Percentiles rank a stretch among this genome's conserved stretches.
Conservation (phyloP, 1,139 yeast genomes). For the Zygoascus hellenicus region DNA sequence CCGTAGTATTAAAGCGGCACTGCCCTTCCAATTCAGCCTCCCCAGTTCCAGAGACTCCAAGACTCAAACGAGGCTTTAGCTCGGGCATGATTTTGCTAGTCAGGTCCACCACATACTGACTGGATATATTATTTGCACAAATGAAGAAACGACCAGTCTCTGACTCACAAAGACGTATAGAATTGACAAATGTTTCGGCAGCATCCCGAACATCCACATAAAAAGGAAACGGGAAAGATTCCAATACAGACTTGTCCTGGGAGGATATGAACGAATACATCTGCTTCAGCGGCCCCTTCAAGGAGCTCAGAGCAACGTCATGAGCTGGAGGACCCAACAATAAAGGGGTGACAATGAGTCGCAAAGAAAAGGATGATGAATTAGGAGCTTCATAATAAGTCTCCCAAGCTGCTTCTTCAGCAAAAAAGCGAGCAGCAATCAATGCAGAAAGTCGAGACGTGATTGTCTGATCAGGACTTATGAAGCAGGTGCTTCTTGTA, state of each 20-base stretch:
- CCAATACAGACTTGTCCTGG: conserved; percentile 5
- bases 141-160: conserved; percentile 24
- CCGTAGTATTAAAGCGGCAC: conserved; percentile 22
- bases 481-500: conserved; percentile 20
- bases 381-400: conserved; percentile 16
- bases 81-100: conserved; percentile 17
- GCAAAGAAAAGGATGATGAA: conserved; percentile 16
- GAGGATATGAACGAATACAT: conserved; percentile 4
- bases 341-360: conserved; percentile 21
- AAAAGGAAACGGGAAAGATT: conserved; percentile 21
- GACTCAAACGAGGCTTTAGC: conserved; percentile 15
- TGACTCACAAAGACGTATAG: conserved; percentile 20
- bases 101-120: conserved; percentile 23
- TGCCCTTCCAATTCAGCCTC: conserved; percentile 20
- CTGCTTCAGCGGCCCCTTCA: conserved; percentile 8
- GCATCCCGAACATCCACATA: conserved; percentile 26
- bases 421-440: conserved; percentile 22
- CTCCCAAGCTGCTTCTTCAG: conserved; percentile 25
- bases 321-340: conserved; percentile 25
- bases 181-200: conserved; percentile 20
- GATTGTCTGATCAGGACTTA: conserved; percentile 21
- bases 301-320: conserved; percentile 5
- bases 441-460: conserved; percentile 17
- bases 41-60: conserved; percentile 20
- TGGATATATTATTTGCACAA: conserved; percentile 22